Evolutionary conservation across 176 grass and related monocot genomes (phyloP).

Genomic region (Tillandsia leiboldiana): DNA sequence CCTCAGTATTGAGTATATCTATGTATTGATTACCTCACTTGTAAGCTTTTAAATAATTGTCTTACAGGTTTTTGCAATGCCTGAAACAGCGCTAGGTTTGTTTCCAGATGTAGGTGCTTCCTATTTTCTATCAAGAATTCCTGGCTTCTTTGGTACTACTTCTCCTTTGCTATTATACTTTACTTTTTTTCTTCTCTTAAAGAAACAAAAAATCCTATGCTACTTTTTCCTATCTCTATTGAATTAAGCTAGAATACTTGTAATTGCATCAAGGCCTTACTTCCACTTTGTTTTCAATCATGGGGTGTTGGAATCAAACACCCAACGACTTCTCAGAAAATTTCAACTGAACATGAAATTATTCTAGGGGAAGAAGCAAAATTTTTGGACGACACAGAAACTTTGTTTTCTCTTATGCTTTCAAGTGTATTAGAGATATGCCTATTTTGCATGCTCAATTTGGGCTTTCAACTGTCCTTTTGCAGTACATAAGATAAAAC

Average conservation of each 20-base stretch:
- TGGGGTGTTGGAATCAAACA: too few relatives aligned
- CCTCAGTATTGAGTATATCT: too few relatives aligned
- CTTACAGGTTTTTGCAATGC: constrained; percentile 92
- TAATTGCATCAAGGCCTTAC: not conserved
- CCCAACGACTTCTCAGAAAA: too few relatives aligned
- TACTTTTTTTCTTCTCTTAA: not conserved
- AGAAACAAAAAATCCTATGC: not conserved
- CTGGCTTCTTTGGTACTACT: constrained; percentile 68
- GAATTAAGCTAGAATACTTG: not conserved
- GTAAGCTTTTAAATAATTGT: constrained; percentile 16
- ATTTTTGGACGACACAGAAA: too few relatives aligned
- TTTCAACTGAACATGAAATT: too few relatives aligned
- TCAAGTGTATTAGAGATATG: too few relatives aligned
- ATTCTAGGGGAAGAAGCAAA: too few relatives aligned
- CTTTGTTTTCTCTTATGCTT: too few relatives aligned
- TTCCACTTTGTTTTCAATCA: not conserved
- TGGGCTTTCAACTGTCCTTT: too few relatives aligned
- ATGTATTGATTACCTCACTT: not conserved
- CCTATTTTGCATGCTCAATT: not conserved
- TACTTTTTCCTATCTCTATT: too few relatives aligned
- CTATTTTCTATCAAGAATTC: constrained; percentile 80
- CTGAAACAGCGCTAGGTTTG: constrained; percentile 79
- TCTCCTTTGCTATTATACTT: not conserved
- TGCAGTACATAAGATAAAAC: too few relatives aligned
- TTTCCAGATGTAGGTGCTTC: constrained; percentile 95